These are phyloP conservation scores for Nicotiana undulata DNA, from an alignment of 257 asterid species.

Conservation along the genomic window DNA sequence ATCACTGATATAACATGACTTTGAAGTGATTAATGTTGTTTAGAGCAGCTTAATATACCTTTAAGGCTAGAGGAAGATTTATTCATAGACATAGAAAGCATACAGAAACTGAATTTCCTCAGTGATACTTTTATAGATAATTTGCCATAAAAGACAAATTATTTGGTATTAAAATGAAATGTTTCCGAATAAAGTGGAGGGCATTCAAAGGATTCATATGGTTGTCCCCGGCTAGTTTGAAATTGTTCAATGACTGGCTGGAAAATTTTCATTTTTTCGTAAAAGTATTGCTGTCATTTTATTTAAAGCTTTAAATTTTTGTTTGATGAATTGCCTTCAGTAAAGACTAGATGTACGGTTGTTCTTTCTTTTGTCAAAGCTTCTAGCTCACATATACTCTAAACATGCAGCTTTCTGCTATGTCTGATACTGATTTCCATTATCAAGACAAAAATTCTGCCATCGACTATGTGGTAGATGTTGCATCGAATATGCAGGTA, in stretches of 20 bases:
- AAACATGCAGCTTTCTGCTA: slow-evolving; percentile 76
- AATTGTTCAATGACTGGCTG: not conserved
- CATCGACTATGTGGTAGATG: slow-evolving; percentile 59
- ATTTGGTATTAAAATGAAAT: not conserved
- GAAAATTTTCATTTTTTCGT: not conserved
- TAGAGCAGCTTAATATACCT: not conserved
- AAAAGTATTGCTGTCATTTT: not conserved
- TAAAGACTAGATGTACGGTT: not conserved
- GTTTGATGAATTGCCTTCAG: not conserved
- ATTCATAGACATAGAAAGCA: not conserved
- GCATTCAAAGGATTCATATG: not conserved
- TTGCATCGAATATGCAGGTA: slow-evolving; percentile 85
- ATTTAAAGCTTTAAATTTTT: not conserved
- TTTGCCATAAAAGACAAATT: not conserved
- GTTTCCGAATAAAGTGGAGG: not conserved
- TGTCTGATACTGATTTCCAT: slow-evolving; percentile 80
- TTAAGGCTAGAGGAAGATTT: not conserved
- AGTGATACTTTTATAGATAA: not conserved
- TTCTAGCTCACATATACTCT: not conserved
- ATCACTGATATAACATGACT: too few relatives aligned
- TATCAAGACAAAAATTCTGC: slow-evolving; percentile 88
- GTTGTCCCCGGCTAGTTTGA: not conserved
- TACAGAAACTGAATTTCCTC: not conserved
- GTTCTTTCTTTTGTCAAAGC: not conserved
- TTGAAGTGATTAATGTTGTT: not conserved